Percentiles rank a stretch among this genome's conserved stretches.
phyloP scores from a whole-genome alignment of 1,284 basidiomycete species.

The Earliella scabrosa region DNA sequence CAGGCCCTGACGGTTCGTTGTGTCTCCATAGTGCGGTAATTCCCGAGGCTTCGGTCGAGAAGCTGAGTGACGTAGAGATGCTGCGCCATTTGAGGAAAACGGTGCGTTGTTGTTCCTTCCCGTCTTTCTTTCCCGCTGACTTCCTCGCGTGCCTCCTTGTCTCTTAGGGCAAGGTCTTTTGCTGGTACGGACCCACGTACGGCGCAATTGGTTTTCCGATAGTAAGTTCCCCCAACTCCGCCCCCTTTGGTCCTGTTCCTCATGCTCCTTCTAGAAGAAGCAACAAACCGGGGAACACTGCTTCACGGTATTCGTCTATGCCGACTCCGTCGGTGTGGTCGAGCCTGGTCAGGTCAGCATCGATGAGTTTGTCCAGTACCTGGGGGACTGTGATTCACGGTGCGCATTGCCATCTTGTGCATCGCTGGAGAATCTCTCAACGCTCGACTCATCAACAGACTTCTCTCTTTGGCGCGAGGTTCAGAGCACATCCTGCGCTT shows the following conservation, averaged over 20 bases:
- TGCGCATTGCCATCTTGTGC: background rate
- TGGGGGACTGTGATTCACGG: slow-evolving; percentile 14
- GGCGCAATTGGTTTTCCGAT: slow-evolving; percentile 25
- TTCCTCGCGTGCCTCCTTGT: background rate
- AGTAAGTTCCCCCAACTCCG: slow-evolving; percentile 5
- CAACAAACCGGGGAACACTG: slow-evolving; percentile 2
- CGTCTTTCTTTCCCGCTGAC: no score
- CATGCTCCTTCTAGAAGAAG: background rate
- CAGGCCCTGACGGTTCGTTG: background rate
- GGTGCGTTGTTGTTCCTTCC: no score
- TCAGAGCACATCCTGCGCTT: slow-evolving; percentile 5
- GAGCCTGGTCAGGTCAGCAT: no score
- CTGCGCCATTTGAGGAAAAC: slow-evolving; percentile 7
- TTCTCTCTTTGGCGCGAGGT: slow-evolving; percentile 15
- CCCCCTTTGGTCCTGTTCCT: no score
- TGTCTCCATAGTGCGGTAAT: slow-evolving; percentile 15
- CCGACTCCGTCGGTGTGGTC: background rate
- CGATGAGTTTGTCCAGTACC: background rate
- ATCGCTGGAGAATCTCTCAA: no score
- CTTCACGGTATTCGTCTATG: slow-evolving; percentile 17
- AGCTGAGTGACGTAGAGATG: slow-evolving; percentile 23
- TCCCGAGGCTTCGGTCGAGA: slow-evolving; percentile 14
- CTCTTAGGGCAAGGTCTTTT: slow-evolving; percentile 19
- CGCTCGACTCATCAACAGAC: slow-evolving; percentile 2
- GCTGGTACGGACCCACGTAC: slow-evolving; percentile 19